Percentiles rank a stretch among this genome's conserved stretches.
Evolutionary conservation across 2,329 filamentous ascomycete genomes (phyloP).

Genomic region (Colletotrichum eremochloae): DNA sequence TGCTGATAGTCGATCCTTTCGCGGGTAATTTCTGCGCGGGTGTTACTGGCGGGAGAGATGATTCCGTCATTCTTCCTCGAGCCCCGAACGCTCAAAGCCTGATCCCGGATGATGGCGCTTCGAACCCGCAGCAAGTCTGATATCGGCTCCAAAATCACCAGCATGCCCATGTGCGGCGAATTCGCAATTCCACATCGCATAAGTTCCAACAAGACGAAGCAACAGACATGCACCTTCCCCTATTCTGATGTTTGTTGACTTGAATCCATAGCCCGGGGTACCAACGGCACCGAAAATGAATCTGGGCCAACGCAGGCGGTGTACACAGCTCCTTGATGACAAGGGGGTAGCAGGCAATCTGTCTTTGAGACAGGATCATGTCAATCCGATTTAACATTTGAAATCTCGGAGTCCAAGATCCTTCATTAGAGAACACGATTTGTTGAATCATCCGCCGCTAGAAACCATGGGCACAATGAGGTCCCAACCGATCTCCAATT

Average conservation of each 20-base stretch:
- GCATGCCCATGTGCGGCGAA: constrained; percentile 5
- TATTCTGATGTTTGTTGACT: constrained; percentile 8
- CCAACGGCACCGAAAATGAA: constrained; percentile 16
- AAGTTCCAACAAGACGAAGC: not conserved
- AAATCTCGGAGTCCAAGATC: constrained; percentile 7
- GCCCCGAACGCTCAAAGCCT: not conserved
- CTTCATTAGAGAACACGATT: constrained; percentile 10
- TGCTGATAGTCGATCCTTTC: constrained; percentile 8
- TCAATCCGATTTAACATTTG: constrained; percentile 4
- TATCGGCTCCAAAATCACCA: not conserved
- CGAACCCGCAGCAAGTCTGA: not conserved
- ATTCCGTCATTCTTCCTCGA: not conserved
- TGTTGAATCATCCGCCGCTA: constrained; percentile 19
- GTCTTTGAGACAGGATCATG: constrained; percentile 1
- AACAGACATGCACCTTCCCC: not conserved
- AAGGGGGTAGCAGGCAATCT: not conserved
- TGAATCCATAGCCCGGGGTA: constrained; percentile 26
- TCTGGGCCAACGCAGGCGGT: not conserved
- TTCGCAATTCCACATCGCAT: not conserved
- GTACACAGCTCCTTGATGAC: not conserved
- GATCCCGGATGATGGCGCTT: not conserved
- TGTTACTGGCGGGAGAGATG: not conserved
- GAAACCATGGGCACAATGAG: constrained; percentile 7
- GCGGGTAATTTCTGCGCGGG: constrained; percentile 6
- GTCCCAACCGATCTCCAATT: constrained; percentile 7